Conservation (phyloP, 2,329 filamentous ascomycete genomes). For the Sporothrix mexicana region DNA sequence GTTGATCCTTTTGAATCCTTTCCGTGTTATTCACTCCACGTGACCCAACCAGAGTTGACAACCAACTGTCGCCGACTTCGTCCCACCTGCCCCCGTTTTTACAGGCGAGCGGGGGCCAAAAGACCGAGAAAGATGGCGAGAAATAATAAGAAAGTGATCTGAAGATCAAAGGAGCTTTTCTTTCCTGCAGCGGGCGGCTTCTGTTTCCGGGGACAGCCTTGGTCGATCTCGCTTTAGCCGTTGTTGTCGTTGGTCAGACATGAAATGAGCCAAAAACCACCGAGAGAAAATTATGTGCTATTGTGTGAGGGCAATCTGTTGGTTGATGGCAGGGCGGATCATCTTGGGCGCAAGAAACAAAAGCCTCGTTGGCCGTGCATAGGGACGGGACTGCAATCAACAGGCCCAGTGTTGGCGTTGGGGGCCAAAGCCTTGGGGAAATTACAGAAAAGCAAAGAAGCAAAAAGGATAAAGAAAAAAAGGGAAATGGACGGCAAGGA, state of each 20-base stretch:
- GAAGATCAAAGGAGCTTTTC: not conserved
- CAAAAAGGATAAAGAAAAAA: not conserved
- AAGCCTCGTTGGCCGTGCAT: not conserved
- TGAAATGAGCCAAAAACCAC: not conserved
- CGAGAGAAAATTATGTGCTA: not conserved
- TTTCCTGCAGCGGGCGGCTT: conserved; percentile 5
- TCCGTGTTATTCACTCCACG: not conserved
- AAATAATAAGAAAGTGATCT: not conserved
- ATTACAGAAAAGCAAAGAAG: not conserved
- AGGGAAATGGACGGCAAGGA: not conserved
- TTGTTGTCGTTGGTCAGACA: not conserved
- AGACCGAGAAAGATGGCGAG: not conserved
- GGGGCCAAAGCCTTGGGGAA: not conserved
- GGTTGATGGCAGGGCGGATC: no score
- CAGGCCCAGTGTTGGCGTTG: not conserved
- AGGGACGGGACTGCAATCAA: not conserved
- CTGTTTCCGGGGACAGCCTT: not conserved
- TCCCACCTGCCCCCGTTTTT: not conserved
- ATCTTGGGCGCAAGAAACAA: not conserved
- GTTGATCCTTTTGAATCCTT: no score
- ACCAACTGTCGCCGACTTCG: not conserved
- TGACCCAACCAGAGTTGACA: not conserved
- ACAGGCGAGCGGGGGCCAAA: not conserved
- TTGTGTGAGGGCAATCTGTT: not conserved
- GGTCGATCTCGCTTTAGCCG: conserved; percentile 10